Base-by-base conservation (phyloP, 768 basidiomycete genomes). In the Russula sp. region DNA sequence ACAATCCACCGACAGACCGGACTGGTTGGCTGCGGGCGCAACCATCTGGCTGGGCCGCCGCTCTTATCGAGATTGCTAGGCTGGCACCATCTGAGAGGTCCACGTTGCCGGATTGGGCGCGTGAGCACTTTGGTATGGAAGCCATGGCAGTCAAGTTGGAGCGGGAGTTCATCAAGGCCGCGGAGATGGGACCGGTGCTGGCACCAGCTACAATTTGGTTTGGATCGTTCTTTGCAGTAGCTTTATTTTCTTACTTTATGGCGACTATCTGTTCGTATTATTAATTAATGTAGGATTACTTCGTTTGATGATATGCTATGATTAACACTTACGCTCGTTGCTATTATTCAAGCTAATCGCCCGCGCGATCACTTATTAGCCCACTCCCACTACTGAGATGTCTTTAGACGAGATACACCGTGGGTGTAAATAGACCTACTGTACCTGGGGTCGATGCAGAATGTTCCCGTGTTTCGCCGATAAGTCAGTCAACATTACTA, bases 1-100 rank as follows among this genome's bases (percentile, higher is more conserved):
- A 75, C 59, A 45, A 61, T 6, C 73, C 73, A 2, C 53, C 68
- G 1, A 68, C 70, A 5, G 77, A 78, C 52, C 77, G 83, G 32
- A 97, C 95, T 0, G 96, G 94, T 0, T 88, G 90, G 83, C 77
- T 97, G 18, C 78, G 85, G 20, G 61, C 74, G 1, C 88, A 83
- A 20, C 68, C 84, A 0, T 75, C 78, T 1, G 71, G 79, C 5
- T 98, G 96, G 96, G 82, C 88, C 2, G 74, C 79, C 7, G 85
- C 85, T 2, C 70, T 98, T 46, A 64, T 70, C 5, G 81, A 85
- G 48, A 84, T 97, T 47, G 76, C 86, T 20, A 64, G 67, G 14
- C 69, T 88, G 63, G 58, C 71, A 2, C 48, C 66, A 0, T 69
- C 66, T 1, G 80, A 84, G 48, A 74, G 86, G 34, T 63, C 69